Evolutionary conservation across 2,329 filamentous ascomycete genomes (phyloP), one percentile per base, ranked within the genome.

Genomic region (Phialophora chinensis): DNA sequence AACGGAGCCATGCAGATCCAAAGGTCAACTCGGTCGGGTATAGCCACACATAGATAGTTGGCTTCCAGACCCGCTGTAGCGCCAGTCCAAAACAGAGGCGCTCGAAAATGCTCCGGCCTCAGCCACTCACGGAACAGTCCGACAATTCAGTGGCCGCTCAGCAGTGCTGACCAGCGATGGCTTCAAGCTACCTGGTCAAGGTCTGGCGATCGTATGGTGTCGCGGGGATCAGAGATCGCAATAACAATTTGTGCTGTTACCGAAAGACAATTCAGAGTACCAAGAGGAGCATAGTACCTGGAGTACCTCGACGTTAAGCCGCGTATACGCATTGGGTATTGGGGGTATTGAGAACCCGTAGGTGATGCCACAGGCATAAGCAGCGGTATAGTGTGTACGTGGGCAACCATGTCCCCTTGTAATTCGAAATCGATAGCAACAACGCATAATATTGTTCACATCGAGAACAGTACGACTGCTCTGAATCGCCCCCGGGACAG

Each of bases 11-110:
- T 25, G 17, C 35, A 47, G 35, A 11, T 29, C 33, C 1, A 49
- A 31, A 31, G n/a, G 17, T 44, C 29, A 35, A 4, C 38, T 60
- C 35, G 57, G 35, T 31, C 47, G 57, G 29, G 27, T 29, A 52
- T 27, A 60, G 23, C 56, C 12, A 47, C 38, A 38, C 25, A 31
- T 20, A 47, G 17, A 17, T 17, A 11, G 14, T 27, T 49, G 8
- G 49, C 31, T 17, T 29, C 50, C 38, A 10, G 42, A 33, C 56
- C 42, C n/a, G 42, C 57, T 50, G n/a, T 17, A 49, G 12, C 57
- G n/a, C 42, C 17, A n/a, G n/a, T 49, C 42, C 42, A 49, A 23
- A 33, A 35, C 56, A n/a, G 27, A 50, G 31, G 29, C 4, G 7
- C n/a, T 27, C 8, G 6, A 44, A 50, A 20, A 49, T 47, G 29